phyloP scores from a whole-genome alignment of 805 yeast genomes.

The Wickerhamiella spandovensis region DNA sequence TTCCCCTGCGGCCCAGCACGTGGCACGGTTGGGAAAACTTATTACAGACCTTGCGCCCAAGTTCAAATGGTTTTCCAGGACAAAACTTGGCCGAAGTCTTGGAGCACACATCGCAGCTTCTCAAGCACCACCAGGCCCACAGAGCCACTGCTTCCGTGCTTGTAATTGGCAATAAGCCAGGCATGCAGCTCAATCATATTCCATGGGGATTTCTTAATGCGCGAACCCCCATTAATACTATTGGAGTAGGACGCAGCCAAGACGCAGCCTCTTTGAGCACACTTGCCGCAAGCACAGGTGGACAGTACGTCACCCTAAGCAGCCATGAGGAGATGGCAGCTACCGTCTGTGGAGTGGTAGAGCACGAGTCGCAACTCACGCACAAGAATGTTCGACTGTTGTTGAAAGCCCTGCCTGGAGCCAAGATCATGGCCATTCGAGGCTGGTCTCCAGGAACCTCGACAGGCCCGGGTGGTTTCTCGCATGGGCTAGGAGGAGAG shows the following conservation, averaged over 20 bases:
- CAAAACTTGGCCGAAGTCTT: neutral
- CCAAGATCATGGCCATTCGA: neutral
- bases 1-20: neutral
- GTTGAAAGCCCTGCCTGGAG: neutral
- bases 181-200: neutral
- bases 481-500: neutral
- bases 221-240: neutral
- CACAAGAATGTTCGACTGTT: neutral
- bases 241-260: neutral
- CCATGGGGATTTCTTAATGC: neutral
- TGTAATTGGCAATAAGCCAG: neutral
- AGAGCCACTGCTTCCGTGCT: conserved; percentile 3
- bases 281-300: conserved; percentile 3
- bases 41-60: neutral
- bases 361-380: neutral
- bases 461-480: neutral
- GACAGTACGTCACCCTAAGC: conserved; percentile 1
- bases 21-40: neutral
- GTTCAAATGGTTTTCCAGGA: neutral
- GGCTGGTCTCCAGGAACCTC: neutral
- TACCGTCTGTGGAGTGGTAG: neutral
- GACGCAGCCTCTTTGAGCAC: conserved; percentile 1
- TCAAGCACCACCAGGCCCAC: neutral
- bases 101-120: neutral
- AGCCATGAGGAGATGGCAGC: neutral